A percentile compares a stretch with the other conserved stretches of the same genome.
Conservation (phyloP, 805 yeast genomes). For the Barnettozyma wickerhamii region DNA sequence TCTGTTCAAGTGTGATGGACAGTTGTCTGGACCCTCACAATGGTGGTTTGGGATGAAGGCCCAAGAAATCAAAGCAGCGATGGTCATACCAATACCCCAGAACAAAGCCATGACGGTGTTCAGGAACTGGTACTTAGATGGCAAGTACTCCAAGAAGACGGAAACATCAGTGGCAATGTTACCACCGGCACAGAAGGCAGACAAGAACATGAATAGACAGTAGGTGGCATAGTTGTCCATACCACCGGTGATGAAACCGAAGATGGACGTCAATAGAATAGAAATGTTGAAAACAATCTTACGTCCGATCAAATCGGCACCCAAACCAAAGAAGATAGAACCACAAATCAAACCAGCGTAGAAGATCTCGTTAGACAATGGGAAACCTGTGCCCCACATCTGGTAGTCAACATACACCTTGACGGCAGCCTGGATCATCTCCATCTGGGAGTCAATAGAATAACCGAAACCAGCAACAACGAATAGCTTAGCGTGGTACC, state of each 20-base stretch:
- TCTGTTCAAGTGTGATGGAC: conserved; percentile 43
- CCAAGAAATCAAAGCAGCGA: conserved; percentile 47
- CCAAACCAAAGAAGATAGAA: conserved; percentile 46
- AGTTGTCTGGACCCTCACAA: conserved; percentile 37
- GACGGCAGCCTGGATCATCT: conserved; percentile 42
- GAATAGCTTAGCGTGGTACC: conserved; percentile 43
- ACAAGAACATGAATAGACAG: conserved; percentile 41
- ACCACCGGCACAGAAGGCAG: conserved; percentile 46
- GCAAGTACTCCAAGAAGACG: conserved; percentile 47
- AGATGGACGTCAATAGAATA: conserved; percentile 39
- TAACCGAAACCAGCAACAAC: conserved; percentile 50
- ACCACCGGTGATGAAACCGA: conserved; percentile 48
- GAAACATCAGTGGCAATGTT: conserved; percentile 49
- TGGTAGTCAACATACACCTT: conserved; percentile 42
- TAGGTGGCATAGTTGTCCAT: conserved; percentile 43
- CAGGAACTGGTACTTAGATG: conserved; percentile 44
- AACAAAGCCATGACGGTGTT: conserved; percentile 46
- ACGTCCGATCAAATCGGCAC: conserved; percentile 48
- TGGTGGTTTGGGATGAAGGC: conserved; percentile 46
- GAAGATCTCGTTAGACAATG: conserved; percentile 40
- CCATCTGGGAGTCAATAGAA: conserved; percentile 47
- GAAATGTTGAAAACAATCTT: conserved; percentile 44
- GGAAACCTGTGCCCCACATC: conserved; percentile 35
- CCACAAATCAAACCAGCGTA: conserved; percentile 48
- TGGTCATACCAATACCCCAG: conserved; percentile 58